Percentiles rank a stretch among this genome's conserved stretches.
Conservation (phyloP, 345 rosid species). For the Melastoma malabathricum region DNA sequence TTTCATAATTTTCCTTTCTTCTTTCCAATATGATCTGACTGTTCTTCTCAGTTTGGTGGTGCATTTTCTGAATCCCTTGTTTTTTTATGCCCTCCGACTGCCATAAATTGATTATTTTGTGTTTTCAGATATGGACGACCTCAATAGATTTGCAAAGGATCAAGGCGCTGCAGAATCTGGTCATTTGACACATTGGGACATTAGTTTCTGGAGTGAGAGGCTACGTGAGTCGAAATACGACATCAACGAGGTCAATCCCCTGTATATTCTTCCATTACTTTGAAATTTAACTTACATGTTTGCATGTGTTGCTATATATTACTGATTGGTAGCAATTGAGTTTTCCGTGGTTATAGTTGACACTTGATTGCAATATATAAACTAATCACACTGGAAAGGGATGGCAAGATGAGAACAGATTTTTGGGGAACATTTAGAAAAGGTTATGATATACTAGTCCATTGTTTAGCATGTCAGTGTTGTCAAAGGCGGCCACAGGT, state of each 20-base stretch:
- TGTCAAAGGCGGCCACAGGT: no score
- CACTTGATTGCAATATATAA: no score
- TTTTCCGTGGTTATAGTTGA: neutral
- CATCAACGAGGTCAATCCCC: slow-evolving; percentile 59
- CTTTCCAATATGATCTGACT: no score
- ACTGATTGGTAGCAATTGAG: no score
- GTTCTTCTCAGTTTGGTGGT: neutral
- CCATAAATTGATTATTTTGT: neutral
- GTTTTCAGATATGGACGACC: slow-evolving; percentile 63
- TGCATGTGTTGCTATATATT: no score
- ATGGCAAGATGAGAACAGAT: no score
- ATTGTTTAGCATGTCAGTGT: no score
- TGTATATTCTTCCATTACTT: slow-evolving; percentile 7
- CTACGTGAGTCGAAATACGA: slow-evolving; percentile 87
- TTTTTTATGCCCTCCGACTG: neutral
- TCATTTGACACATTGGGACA: slow-evolving; percentile 74
- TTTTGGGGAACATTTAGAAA: no score
- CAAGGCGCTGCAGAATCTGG: slow-evolving; percentile 71
- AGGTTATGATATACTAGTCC: no score
- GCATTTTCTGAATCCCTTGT: no score
- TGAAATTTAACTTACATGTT: neutral
- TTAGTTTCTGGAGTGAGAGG: slow-evolving; percentile 85
- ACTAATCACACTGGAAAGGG: no score
- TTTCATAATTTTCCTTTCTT: no score
- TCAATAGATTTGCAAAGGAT: slow-evolving; percentile 49